Conservation (phyloP, 352 stramenopile genomes). For the Phytophthora foliorum region DNA sequence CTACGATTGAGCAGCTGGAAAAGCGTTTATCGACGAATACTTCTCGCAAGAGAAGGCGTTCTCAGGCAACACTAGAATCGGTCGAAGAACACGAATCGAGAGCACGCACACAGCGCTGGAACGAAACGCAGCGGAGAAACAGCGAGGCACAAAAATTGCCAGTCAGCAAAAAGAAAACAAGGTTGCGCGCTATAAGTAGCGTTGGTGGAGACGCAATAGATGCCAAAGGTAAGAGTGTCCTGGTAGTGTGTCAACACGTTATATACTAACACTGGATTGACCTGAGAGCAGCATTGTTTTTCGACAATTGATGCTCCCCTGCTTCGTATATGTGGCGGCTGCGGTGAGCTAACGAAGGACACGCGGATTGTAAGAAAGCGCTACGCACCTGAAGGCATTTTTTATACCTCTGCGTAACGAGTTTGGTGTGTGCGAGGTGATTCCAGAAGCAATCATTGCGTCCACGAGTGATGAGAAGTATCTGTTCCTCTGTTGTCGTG, state of each 20-base stretch:
- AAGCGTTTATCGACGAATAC: not conserved
- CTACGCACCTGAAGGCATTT: not conserved
- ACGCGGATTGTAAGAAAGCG: not conserved
- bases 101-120: not conserved
- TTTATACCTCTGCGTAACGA: conserved; percentile 7
- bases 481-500: conserved; percentile 4
- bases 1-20: not conserved
- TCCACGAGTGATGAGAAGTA: not conserved
- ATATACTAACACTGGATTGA: too few relatives aligned
- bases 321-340: conserved; percentile 11
- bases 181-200: not conserved
- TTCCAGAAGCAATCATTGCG: not conserved
- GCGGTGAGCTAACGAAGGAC: conserved; percentile 2
- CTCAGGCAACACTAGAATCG: not conserved
- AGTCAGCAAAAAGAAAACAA: not conserved
- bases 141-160: not conserved
- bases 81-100: not conserved
- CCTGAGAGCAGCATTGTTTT: conserved; percentile 12
- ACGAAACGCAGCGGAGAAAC: not conserved
- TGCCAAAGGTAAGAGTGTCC: too few relatives aligned
- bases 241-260: too few relatives aligned
- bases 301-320: conserved; percentile 3
- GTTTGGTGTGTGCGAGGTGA: not conserved
- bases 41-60: not conserved
- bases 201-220: not conserved